These are phyloP conservation scores for Meredithiella fracta DNA, from an alignment of 2,329 filamentous ascomycete genomes.

Conservation along the genomic window DNA sequence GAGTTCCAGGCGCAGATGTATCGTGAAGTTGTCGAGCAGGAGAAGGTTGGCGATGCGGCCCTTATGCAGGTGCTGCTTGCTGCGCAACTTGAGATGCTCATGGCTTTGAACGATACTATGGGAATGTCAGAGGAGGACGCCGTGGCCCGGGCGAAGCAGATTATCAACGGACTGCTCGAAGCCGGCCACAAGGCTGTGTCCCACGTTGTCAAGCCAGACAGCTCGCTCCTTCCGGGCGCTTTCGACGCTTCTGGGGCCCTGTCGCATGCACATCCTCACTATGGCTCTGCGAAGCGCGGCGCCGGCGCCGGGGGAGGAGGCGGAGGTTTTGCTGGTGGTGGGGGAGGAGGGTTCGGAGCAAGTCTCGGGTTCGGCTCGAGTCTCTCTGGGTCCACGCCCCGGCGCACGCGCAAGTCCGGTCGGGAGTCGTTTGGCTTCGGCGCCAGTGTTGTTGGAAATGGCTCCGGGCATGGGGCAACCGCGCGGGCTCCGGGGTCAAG, in stretches of 20 bases:
- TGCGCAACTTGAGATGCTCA: constrained; percentile 81
- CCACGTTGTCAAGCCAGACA: constrained; percentile 77
- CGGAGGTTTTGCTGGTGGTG: neutral
- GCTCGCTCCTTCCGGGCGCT: constrained; percentile 8
- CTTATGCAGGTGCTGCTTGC: constrained; percentile 70
- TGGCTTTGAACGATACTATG: constrained; percentile 66
- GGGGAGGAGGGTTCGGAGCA: constrained; percentile 1
- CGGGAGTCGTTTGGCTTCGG: constrained; percentile 13
- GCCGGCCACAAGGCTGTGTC: constrained; percentile 58
- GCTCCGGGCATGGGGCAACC: neutral
- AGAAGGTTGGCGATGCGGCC: constrained; percentile 61
- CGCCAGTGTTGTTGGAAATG: neutral
- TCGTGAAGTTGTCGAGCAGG: constrained; percentile 62
- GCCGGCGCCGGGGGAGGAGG: constrained; percentile 11
- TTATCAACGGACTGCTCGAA: constrained; percentile 63
- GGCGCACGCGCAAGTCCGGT: constrained; percentile 9
- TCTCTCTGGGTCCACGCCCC: neutral
- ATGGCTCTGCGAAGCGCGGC: constrained; percentile 14
- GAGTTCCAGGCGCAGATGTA: constrained; percentile 70
- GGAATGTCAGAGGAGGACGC: constrained; percentile 73
- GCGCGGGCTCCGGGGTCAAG: constrained; percentile 3
- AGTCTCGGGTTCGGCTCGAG: constrained; percentile 1
- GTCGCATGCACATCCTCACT: constrained; percentile 15
- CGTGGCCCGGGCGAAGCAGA: constrained; percentile 57
- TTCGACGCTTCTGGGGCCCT: constrained; percentile 13